Percentiles rank a stretch among this genome's conserved stretches.
phyloP scores from a whole-genome alignment of 768 basidiomycete species.

The Trichaptum fuscoviolaceum region DNA sequence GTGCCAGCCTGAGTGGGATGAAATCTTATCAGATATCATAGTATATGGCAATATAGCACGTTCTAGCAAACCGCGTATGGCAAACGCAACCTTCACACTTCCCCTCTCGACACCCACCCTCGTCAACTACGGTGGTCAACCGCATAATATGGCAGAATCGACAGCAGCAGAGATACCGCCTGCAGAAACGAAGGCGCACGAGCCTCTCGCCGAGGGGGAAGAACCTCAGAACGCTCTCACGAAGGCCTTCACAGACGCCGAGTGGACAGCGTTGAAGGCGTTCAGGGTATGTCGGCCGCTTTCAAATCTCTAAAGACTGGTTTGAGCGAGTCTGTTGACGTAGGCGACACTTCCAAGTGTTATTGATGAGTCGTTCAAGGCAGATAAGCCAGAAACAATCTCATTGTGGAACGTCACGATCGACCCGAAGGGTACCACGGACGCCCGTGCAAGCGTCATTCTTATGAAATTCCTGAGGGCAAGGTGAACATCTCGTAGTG shows the following conservation, averaged over 20 bases:
- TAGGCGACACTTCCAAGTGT: slow-evolving; percentile 42
- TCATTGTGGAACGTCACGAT: slow-evolving; percentile 69
- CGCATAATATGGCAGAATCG: slow-evolving; percentile 12
- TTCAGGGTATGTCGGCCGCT: slow-evolving; percentile 48
- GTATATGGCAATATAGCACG: neutral
- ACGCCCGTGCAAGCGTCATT: slow-evolving; percentile 68
- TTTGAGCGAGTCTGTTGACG: neutral
- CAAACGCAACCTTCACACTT: neutral
- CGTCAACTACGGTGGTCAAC: neutral
- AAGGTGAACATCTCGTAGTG: slow-evolving; percentile 35
- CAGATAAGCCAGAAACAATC: slow-evolving; percentile 46
- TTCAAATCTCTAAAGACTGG: slow-evolving; percentile 1
- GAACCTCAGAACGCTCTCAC: slow-evolving; percentile 73
- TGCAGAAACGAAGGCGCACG: slow-evolving; percentile 11
- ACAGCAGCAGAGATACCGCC: slow-evolving; percentile 10
- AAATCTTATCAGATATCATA: neutral
- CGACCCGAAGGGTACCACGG: slow-evolving; percentile 47
- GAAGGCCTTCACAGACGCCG: slow-evolving; percentile 59
- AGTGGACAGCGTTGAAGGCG: slow-evolving; percentile 65
- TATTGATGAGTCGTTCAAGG: slow-evolving; percentile 51
- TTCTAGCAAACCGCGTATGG: neutral
- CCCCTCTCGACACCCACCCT: neutral
- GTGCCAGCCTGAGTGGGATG: no score
- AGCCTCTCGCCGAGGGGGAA: slow-evolving; percentile 16
- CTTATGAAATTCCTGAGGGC: slow-evolving; percentile 82